Conservation (phyloP, 2,329 filamentous ascomycete genomes). For the Colletotrichum sp. region DNA sequence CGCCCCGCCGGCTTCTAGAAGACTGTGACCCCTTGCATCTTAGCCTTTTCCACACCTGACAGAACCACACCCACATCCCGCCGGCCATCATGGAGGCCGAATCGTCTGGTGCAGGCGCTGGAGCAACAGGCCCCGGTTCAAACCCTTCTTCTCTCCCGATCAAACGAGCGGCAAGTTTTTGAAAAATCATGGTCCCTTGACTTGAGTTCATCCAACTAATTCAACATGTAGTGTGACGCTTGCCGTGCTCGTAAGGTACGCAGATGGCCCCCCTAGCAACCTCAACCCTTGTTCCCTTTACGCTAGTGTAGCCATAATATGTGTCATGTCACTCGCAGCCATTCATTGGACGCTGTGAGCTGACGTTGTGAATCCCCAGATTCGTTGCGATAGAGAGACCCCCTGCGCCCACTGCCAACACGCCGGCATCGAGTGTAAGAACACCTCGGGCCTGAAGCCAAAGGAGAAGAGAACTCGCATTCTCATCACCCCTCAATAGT, state of each 20-base stretch:
- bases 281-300: constrained; percentile 27
- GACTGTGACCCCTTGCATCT: background rate
- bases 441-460: constrained; percentile 3
- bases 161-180: constrained; percentile 14
- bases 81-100: constrained; percentile 3
- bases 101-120: background rate
- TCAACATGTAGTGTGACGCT: constrained; percentile 30
- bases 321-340: constrained; percentile 34
- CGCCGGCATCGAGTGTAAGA: constrained; percentile 12
- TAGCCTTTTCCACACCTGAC: background rate
- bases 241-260: constrained; percentile 37
- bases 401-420: constrained; percentile 10
- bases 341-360: constrained; percentile 17
- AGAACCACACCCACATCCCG: background rate
- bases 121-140: background rate
- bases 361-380: background rate
- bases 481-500: constrained; percentile 5
- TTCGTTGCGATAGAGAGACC: constrained; percentile 7
- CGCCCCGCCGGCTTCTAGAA: background rate
- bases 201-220: background rate
- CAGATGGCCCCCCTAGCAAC: background rate
- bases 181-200: too few species aligned
- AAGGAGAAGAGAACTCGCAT: constrained; percentile 15
- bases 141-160: background rate
- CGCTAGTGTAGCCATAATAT: constrained; percentile 33